Percentiles rank a stretch among this genome's conserved stretches.
phyloP scores from a whole-genome alignment of 2,329 filamentous ascomycete genomes.

The Akanthomyces lecanii region DNA sequence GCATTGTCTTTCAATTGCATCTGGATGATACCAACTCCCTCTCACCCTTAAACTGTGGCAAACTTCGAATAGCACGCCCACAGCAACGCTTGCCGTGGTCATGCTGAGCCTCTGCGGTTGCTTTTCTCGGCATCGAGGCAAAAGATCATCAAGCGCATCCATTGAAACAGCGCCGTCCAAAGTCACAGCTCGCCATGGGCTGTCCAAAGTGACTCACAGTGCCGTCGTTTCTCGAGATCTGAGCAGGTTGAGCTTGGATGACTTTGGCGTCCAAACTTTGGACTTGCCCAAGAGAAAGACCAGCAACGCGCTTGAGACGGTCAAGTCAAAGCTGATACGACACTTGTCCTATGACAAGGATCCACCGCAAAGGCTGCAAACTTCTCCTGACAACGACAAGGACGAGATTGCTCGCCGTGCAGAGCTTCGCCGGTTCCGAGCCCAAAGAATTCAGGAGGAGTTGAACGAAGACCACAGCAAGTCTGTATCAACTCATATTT shows the following conservation, averaged over 20 bases:
- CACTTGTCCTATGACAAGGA: constrained; percentile 44
- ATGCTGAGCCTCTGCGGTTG: constrained; percentile 15
- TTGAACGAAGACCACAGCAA: constrained; percentile 44
- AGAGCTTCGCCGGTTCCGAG: constrained; percentile 52
- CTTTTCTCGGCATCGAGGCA: constrained; percentile 3
- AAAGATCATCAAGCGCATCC: not conserved
- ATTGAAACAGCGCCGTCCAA: not conserved
- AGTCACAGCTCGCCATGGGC: not conserved
- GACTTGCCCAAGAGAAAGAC: constrained; percentile 27
- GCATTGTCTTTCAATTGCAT: constrained; percentile 4
- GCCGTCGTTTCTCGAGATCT: constrained; percentile 19
- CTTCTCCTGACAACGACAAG: constrained; percentile 43
- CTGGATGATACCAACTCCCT: not conserved
- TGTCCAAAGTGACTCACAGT: not conserved
- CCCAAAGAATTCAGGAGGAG: constrained; percentile 55
- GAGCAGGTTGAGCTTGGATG: constrained; percentile 32
- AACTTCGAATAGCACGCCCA: not conserved
- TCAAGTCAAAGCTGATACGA: constrained; percentile 42
- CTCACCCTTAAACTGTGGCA: not conserved
- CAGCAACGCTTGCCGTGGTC: not conserved
- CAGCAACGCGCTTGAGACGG: constrained; percentile 39
- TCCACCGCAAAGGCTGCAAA: constrained; percentile 36
- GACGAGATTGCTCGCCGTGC: constrained; percentile 52
- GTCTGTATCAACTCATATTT: constrained; percentile 29
- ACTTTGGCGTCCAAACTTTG: constrained; percentile 39